Base-by-base conservation (phyloP, 805 yeast genomes). In the Yarrowia sp. region DNA sequence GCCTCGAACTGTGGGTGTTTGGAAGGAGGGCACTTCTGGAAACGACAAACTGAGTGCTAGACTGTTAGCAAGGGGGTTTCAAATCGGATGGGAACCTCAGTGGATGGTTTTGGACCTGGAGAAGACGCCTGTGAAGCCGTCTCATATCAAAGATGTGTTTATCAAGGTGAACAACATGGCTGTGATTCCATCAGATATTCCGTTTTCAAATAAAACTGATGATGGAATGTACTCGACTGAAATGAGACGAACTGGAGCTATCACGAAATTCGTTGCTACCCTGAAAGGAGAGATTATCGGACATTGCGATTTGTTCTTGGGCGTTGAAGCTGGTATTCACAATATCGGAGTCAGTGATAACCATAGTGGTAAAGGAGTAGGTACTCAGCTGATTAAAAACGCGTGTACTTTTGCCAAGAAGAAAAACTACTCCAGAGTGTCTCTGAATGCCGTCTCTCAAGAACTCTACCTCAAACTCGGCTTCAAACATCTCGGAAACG, bases 31-130 rank as follows among this genome's bases (percentile, higher is more conserved):
- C 4, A 33, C 33, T 3, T 32, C 10, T 14, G 58, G 43, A 13
- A 51, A 51, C 58, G 58, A 51, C 13, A 17, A 10, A 3, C 33
- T 51, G 32, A 36, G 43, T 0, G 58, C 58, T 8, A n/a, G 43
- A 13, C 58, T 51, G 0, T 14, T 51, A 2, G 58, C 58, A 7
- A 10, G 58, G 3, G 58, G 58, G 2, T 51, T 51, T 4, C 43
- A 38, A 33, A 14, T 51, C 4, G 58, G 58, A 8, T 51, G 58
- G 58, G 58, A 51, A 33, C 43, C 58, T 4, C 42, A 51, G 43
- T 51, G 58, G 58, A 51, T 51, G 58, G 58, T 51, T 8, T 8
- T 51, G 33, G 43, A 51, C 11, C 43, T 51, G 10, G n/a, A 18
- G 1, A 51, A 17, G 1, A 43, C 58, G n/a, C 33, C 36, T 14